Conservation (phyloP, 371 early-diverging fungal species). For the Smittium mucronatum region DNA sequence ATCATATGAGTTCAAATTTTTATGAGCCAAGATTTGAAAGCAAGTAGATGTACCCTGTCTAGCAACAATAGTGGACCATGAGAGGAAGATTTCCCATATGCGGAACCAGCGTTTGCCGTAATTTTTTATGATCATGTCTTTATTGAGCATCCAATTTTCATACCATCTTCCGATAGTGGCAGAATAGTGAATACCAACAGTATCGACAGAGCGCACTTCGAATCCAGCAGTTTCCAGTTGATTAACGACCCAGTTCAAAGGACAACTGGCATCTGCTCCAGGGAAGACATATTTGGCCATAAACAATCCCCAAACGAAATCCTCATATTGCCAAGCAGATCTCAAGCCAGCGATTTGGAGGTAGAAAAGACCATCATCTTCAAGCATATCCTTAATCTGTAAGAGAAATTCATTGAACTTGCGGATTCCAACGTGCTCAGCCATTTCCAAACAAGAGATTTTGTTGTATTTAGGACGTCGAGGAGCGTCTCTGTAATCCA, state of each 20-base stretch:
- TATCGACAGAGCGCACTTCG: constrained; percentile 76
- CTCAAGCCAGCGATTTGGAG: constrained; percentile 95
- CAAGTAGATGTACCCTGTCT: constrained; percentile 92
- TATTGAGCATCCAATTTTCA: constrained; percentile 90
- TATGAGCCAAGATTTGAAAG: constrained; percentile 90
- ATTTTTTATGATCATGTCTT: constrained; percentile 58
- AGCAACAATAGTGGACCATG: constrained; percentile 86
- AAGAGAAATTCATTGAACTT: constrained; percentile 80
- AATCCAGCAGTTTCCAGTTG: constrained; percentile 88
- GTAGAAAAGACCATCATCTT: constrained; percentile 95
- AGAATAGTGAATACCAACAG: constrained; percentile 94
- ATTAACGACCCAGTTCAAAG: constrained; percentile 82
- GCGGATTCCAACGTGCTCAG: constrained; percentile 93
- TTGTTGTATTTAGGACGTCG: constrained; percentile 71
- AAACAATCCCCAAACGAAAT: constrained; percentile 69
- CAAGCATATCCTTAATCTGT: constrained; percentile 84
- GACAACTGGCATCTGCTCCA: constrained; percentile 93
- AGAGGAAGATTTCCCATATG: constrained; percentile 90
- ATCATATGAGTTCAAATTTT: constrained; percentile 90
- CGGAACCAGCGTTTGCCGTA: constrained; percentile 81
- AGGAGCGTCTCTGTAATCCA: constrained; percentile 95
- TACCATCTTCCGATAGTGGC: constrained; percentile 92
- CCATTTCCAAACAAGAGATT: constrained; percentile 94
- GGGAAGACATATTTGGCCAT: constrained; percentile 98
- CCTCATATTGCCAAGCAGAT: constrained; percentile 41